These are phyloP conservation scores for Knoxdaviesia capensis DNA, from an alignment of 2,329 filamentous ascomycete genomes.

Conservation along the genomic window DNA sequence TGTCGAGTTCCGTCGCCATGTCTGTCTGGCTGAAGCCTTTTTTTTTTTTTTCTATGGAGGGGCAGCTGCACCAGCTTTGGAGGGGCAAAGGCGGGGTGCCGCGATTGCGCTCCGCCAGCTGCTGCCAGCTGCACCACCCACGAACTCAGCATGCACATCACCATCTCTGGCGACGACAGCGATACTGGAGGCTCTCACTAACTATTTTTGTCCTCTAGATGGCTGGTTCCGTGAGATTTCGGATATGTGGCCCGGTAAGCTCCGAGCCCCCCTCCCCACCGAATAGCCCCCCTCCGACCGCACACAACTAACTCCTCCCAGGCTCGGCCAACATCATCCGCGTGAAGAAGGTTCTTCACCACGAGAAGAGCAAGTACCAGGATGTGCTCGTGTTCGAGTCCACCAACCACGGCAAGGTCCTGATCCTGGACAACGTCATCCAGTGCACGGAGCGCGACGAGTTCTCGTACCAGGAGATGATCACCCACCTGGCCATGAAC, in stretches of 20 bases:
- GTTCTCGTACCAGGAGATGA: slow-evolving; percentile 99
- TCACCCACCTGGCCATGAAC: slow-evolving; percentile 95
- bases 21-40: not conserved
- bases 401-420: slow-evolving; percentile 85
- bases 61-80: too few species aligned
- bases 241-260: slow-evolving; percentile 77
- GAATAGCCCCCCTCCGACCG: slow-evolving; percentile 2
- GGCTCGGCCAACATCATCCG: slow-evolving; percentile 97
- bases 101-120: too few species aligned
- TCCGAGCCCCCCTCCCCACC: slow-evolving; percentile 3
- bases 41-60: not conserved
- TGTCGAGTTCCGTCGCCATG: too few species aligned
- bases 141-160: too few species aligned
- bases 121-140: too few species aligned
- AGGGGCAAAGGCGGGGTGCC: too few species aligned
- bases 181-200: not conserved
- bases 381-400: slow-evolving; percentile 98
- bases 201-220: slow-evolving; percentile 35
- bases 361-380: slow-evolving; percentile 98
- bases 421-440: slow-evolving; percentile 97
- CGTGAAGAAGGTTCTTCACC: slow-evolving; percentile 94
- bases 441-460: slow-evolving; percentile 97
- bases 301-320: slow-evolving; percentile 7
- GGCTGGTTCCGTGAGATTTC: slow-evolving; percentile 99
- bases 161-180: too few species aligned